Evolutionary conservation across 1,284 basidiomycete genomes (phyloP), one percentile per base, ranked within the genome.

Genomic region (Cronartium ribicola): DNA sequence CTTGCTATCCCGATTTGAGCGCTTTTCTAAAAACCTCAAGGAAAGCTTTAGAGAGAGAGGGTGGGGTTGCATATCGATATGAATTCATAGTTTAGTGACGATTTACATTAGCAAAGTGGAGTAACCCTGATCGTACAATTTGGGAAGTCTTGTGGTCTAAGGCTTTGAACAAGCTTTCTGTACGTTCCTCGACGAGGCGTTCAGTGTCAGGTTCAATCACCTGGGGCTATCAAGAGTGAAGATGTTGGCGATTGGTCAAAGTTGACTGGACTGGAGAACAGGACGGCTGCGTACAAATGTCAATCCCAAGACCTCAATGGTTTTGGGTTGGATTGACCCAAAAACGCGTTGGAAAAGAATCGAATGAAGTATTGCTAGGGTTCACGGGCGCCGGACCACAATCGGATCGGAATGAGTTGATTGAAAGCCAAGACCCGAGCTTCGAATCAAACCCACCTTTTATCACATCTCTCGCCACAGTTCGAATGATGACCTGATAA

Each of bases 191-290:
- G 40, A 71, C 51, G 14, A 71, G 22, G n/a, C 40, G 8, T 51
- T 71, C 69, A 20, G 62, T 71, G 11, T 64, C 69, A 13, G 61
- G n/a, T 55, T 71, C 61, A 48, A 65, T 39, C 0, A 71, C 62
- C 29, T 71, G 44, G 11, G 69, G 69, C 69, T 71, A n/a, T 7
- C n/a, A 60, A 22, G 29, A 8, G 29, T 11, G 10, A 11, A 22
- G 22, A 60, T 17, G 29, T 60, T 11, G 29, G 57, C 8, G 29
- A 60, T 17, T 13, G 17, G 14, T 8, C 29, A 3, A 40, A 20
- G n/a, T n/a, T 40, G 17, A 39, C 6, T n/a, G 44, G 5, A 3
- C 40, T 41, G 1, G n/a, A 44, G 41, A 5, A 61, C 29, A 44
- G 5, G 6, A 22, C 6, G 39, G 20, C 1, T 10, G 4, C 40